Base-by-base conservation (phyloP, 2,329 filamentous ascomycete species). In the Tolypocladium pustulatum region DNA sequence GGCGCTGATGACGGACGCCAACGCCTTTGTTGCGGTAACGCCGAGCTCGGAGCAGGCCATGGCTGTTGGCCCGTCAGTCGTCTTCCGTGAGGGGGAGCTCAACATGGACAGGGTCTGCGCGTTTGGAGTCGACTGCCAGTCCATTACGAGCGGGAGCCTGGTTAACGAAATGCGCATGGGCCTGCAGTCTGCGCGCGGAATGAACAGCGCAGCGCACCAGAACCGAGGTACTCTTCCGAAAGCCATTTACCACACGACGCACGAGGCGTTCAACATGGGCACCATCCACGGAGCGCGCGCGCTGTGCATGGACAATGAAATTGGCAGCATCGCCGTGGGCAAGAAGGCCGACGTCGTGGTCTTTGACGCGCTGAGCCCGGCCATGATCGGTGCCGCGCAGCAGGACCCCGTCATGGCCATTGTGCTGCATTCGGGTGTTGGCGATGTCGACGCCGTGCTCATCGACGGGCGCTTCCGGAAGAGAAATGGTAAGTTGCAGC, bases 371-470 rank as follows among this genome's bases (percentile, higher is more conserved):
- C 38, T 60, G 20, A 61, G 56, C 34, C 59, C 63, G 7, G 57
- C 57, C 2, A 63, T 65, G 64, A 52, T 60, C 6, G 57, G 56
- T 22, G 63, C 61, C 30, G 59, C 62, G 1, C 59, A 63, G 10
- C 34, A 61, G 22, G 80, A 83, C 60, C 78, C 80, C 1, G 72
- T 84, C 3, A 79, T 79, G 0, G 81, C 81, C 0, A 71, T 83
- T 5, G 74, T 83, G 12, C 66, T 83, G 55, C 80, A 83, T 59
- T 73, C 78, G 1, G 76, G 72, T 56, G 73, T 78, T 3, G 77
- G 76, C 0, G 79, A 83, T 59, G 69, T 83, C 37, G 69, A 75
- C 60, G 69, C 76, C 56, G 80, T 82, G 1, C 57, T 82, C 13
- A 75, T 82, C 1, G 58, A 57, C 17, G 54, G 59, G 22, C 22